Evolutionary conservation across 2,329 filamentous ascomycete genomes (phyloP), one percentile per base, ranked within the genome.

Genomic region (Polychaeton citri): DNA sequence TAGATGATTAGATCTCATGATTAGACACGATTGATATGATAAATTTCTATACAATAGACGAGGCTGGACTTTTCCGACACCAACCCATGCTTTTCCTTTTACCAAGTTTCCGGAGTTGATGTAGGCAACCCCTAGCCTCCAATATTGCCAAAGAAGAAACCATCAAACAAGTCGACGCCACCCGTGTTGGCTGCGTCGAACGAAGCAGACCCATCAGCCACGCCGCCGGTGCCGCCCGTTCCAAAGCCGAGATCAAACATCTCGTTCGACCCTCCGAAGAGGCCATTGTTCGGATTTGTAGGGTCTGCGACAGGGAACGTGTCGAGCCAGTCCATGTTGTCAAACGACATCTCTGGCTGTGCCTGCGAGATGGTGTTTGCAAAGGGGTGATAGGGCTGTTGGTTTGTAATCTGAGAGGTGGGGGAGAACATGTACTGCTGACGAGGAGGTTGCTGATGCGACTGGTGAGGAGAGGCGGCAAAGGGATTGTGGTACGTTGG

Each of bases 101-200:
- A n/a, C n/a, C n/a, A n/a, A n/a, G n/a, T n/a, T n/a, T n/a, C n/a
- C n/a, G n/a, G n/a, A n/a, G n/a, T n/a, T n/a, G n/a, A n/a, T n/a
- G n/a, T n/a, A n/a, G n/a, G n/a, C n/a, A n/a, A n/a, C n/a, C n/a
- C n/a, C 15, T 15, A 28, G 12, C 24, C 24, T 28, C 24, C 24
- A 28, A 12, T 28, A 44, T 69, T 70, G 1, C 77, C 76, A 52
- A 81, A 81, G 61, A 81, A 81, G 53, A 83, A 83, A 0, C 75
- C 74, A 50, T 82, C 79, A 56, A 84, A 82, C 9, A 68, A 41
- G 52, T 69, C 64, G 21, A 64, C 44, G 30, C 46, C 45, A 3
- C 47, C 39, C 13, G 42, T 33, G 16, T 80, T 34, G 4, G 24
- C 37, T 8, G 30, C 39, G 2, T 33, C 34, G 12, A 33, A 33